Conservation (phyloP, 495 filamentous ascomycete genomes). For the Aspergillus funiculosus region DNA sequence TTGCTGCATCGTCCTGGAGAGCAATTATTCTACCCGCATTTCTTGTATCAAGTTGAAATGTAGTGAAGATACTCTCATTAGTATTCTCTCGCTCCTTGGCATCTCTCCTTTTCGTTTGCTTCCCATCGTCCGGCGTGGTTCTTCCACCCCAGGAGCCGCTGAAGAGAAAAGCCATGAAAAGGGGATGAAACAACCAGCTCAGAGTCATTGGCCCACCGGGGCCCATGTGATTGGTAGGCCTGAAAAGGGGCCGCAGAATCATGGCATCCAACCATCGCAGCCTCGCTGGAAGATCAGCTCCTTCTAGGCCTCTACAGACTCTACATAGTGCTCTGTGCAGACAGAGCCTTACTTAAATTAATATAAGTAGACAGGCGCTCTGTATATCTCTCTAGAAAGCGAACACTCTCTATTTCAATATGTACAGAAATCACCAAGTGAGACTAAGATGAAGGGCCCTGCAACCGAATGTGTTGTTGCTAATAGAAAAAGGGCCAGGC, state of each 20-base stretch:
- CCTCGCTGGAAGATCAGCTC: no score
- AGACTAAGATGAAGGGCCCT: no score
- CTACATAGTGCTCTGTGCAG: not conserved
- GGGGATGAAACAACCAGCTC: constrained; percentile 11
- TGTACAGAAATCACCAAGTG: not conserved
- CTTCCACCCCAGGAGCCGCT: not conserved
- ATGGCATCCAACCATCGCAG: not conserved
- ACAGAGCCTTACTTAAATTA: not conserved
- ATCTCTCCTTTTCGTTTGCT: not conserved
- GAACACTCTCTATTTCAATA: constrained; percentile 1
- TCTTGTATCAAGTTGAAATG: not conserved
- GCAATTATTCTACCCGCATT: no score
- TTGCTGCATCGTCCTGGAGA: constrained; percentile 9
- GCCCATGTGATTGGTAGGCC: constrained; percentile 13
- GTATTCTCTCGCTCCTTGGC: not conserved
- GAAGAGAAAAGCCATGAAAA: constrained; percentile 3
- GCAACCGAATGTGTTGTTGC: no score
- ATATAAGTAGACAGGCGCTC: no score
- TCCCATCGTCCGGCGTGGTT: not conserved
- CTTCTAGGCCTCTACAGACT: no score
- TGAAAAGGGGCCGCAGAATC: not conserved
- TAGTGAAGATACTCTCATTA: no score
- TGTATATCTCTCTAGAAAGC: not conserved
- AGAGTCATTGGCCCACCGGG: not conserved
- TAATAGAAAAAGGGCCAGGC: not conserved